These are phyloP conservation scores for Nelumbo lutea DNA, from an alignment of 164 flowering plant species.

Conservation along the genomic window DNA sequence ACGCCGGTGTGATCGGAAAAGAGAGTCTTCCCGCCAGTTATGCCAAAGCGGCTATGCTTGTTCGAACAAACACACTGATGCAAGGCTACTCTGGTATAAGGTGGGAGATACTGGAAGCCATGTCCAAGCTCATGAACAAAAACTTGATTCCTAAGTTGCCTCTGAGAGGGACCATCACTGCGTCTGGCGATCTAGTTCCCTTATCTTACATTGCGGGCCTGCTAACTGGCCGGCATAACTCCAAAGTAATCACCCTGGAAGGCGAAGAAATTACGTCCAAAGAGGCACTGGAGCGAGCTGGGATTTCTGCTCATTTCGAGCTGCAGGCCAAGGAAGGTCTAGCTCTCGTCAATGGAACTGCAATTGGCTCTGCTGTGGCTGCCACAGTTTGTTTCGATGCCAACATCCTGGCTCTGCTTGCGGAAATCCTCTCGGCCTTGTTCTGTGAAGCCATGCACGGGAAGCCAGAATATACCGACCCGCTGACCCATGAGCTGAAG, in stretches of 20 bases:
- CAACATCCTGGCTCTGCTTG: slow-evolving; percentile 20
- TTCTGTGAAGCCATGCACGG: too few species aligned
- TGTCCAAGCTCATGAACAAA: slow-evolving; percentile 20
- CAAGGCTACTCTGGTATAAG: slow-evolving; percentile 47
- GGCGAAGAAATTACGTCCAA: slow-evolving; percentile 24
- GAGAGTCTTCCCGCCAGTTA: slow-evolving; percentile 22
- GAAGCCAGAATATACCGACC: too few species aligned
- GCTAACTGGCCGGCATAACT: slow-evolving; percentile 26
- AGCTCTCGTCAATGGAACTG: slow-evolving; percentile 3
- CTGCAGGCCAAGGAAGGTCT: slow-evolving; percentile 29
- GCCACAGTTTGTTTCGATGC: slow-evolving; percentile 28
- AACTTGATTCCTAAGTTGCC: slow-evolving; percentile 20
- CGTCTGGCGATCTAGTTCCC: slow-evolving; percentile 1
- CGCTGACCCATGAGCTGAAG: slow-evolving; percentile 20
- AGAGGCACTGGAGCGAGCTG: slow-evolving; percentile 32
- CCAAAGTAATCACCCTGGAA: slow-evolving; percentile 18
- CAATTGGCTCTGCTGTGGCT: slow-evolving; percentile 29
- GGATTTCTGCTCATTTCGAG: slow-evolving; percentile 27
- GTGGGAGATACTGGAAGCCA: slow-evolving; percentile 36
- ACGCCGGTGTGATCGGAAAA: slow-evolving; percentile 40
- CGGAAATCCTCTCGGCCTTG: slow-evolving; percentile 26
- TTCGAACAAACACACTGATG: slow-evolving; percentile 36
- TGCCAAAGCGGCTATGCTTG: slow-evolving; percentile 30
- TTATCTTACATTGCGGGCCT: slow-evolving; percentile 39
- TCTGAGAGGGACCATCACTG: slow-evolving; percentile 29